Conservation (phyloP, 768 basidiomycete genomes). For the Auriscalpium microsporum region DNA sequence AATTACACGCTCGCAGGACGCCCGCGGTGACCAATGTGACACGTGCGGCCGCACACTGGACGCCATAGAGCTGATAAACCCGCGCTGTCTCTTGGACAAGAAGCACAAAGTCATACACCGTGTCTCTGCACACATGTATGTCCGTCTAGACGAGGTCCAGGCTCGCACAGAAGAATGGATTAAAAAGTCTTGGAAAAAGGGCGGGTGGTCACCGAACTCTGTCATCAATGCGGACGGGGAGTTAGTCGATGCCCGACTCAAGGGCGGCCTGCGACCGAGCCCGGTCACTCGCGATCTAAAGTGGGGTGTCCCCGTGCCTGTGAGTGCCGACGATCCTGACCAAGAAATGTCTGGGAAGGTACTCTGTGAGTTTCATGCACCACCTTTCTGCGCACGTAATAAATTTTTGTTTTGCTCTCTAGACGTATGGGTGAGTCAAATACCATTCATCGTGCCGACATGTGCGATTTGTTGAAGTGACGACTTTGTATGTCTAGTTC, state of each 20-base stretch:
- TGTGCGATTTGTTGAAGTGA: no score
- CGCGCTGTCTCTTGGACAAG: conserved; percentile 86
- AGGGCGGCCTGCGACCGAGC: conserved; percentile 76
- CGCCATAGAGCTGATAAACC: conserved; percentile 87
- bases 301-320: conserved; percentile 94
- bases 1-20: conserved; percentile 49
- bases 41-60: conserved; percentile 87
- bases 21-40: conserved; percentile 98
- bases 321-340: conserved; percentile 59
- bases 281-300: conserved; percentile 89
- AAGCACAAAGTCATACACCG: conserved; percentile 68
- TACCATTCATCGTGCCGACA: background rate
- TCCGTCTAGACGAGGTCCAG: conserved; percentile 79
- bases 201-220: conserved; percentile 89
- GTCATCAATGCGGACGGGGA: conserved; percentile 85
- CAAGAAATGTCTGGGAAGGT: conserved; percentile 90
- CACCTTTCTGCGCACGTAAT: background rate
- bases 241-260: conserved; percentile 83
- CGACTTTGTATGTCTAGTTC: conserved; percentile 46
- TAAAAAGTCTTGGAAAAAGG: conserved; percentile 62
- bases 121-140: conserved; percentile 85
- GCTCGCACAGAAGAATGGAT: conserved; percentile 84
- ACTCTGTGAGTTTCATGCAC: conserved; percentile 57
- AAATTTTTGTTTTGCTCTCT: background rate
- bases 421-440: conserved; percentile 89